Base-by-base conservation (phyloP, 2,329 filamentous ascomycete species). In the Magnaporthiopsis rhizophila region DNA sequence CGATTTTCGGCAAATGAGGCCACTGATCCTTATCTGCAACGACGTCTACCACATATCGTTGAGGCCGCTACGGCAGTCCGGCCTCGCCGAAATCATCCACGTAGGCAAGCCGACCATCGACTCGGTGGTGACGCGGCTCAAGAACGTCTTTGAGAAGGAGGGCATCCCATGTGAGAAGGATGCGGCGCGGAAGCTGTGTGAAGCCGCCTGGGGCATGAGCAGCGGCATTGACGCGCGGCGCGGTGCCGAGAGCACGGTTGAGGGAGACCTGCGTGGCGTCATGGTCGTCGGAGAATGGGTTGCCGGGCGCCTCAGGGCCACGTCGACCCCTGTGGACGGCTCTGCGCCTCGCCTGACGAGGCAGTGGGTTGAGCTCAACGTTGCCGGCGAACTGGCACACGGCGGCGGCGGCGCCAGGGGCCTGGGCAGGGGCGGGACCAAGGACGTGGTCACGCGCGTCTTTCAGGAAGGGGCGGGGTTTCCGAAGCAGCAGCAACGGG, bases 21-120 rank as follows among this genome's bases (percentile, higher is more conserved):
- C 95, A 0, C 80, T 99, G 36, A 92, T 99, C 62, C 81, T 99
- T 61, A 95, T 99, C 69, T 99, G 95, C 79, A 99, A 99, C 71
- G 96, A 99, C 74, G 87, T 98, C 0, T 99, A 99, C 72, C 92
- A 97, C 69, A 88, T 94, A 4, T 91, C 93, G 26, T 82, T 99
- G 57, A 86, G 92, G 34, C 92, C 91, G 0, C 80, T 99, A 9
- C 87, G 95, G n/a, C 90, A 94, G 68, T 93, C 92, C 0, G 86
- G 81, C 7, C 78, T 95, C 62, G 95, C 94, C 0, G 95, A 99
- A 74, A 87, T 98, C 56, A 88, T 99, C 28, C 92, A 96, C 72
- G 89, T 97, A 45, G 91, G 94, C 61, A 95, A 95, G 70, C 92
- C 95, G 2, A 88, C 90, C 0, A 78, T 98, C 12, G 93, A 96